Conservation (phyloP, 1,284 basidiomycete species). For the Cutaneotrichosporon spelunceum region DNA sequence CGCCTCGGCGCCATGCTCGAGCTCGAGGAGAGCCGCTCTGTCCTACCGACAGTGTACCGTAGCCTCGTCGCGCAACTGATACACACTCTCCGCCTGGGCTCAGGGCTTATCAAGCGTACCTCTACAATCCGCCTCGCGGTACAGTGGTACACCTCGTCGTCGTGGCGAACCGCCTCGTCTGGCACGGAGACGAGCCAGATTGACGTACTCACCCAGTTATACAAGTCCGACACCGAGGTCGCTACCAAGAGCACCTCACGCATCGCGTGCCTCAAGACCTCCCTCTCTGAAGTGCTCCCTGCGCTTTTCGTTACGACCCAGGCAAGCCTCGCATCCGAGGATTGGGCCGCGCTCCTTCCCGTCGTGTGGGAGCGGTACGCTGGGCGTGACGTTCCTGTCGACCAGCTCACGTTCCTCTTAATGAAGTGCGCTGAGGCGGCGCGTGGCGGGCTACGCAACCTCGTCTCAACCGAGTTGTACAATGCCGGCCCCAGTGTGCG, state of each 20-base stretch:
- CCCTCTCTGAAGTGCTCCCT: constrained; percentile 6
- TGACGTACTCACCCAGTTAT: not conserved
- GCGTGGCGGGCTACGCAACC: constrained; percentile 18
- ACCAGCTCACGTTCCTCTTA: constrained; percentile 33
- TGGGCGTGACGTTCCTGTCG: constrained; percentile 8
- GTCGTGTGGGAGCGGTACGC: constrained; percentile 33
- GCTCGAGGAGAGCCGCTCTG: constrained; percentile 56
- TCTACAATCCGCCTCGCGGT: constrained; percentile 16
- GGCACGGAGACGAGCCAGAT: constrained; percentile 6
- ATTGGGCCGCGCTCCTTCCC: constrained; percentile 36
- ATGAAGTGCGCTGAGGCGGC: constrained; percentile 43
- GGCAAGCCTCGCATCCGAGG: constrained; percentile 28
- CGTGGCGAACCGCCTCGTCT: too few species aligned
- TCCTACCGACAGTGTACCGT: constrained; percentile 31
- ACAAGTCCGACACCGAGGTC: not conserved
- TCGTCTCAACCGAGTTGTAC: constrained; percentile 30
- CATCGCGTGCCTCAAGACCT: not conserved
- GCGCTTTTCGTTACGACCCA: constrained; percentile 35
- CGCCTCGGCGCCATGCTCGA: constrained; percentile 61
- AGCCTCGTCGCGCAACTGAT: constrained; percentile 35
- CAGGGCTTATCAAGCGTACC: constrained; percentile 16
- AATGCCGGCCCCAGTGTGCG: constrained; percentile 19
- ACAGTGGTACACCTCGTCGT: constrained; percentile 22
- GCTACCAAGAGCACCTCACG: not conserved
- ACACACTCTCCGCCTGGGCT: constrained; percentile 23